Conservation (phyloP, 208 protist genomes). For the Lotmaria passim region DNA sequence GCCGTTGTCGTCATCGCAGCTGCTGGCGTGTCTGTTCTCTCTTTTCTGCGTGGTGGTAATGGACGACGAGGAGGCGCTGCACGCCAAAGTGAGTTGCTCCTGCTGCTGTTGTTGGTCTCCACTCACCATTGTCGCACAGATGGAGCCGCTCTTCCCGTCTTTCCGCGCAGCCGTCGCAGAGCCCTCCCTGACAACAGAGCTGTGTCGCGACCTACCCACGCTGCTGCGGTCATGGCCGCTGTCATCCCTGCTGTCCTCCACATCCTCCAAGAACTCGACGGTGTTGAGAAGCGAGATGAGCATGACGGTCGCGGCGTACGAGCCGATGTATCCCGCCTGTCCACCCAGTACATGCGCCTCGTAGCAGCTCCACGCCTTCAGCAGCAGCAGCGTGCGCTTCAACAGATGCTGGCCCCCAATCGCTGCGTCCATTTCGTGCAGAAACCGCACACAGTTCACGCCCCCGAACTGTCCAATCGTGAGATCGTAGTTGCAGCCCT, state of each 20-base stretch:
- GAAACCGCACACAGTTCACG: slow-evolving; percentile 88
- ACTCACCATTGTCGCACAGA: no score
- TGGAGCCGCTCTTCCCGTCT: no score
- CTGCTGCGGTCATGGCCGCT: neutral
- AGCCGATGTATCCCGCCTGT: slow-evolving; percentile 88
- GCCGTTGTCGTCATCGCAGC: no score
- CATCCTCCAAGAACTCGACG: slow-evolving; percentile 86
- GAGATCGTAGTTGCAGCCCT: slow-evolving; percentile 88
- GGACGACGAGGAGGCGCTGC: no score
- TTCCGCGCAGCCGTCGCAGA: no score
- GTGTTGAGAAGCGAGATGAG: slow-evolving; percentile 91
- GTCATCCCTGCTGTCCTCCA: slow-evolving; percentile 16
- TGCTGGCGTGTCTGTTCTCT: no score
- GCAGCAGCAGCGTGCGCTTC: slow-evolving; percentile 88
- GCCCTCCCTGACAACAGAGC: no score
- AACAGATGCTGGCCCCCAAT: slow-evolving; percentile 87
- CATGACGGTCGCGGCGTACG: slow-evolving; percentile 91
- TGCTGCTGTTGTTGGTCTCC: no score
- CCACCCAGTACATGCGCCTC: slow-evolving; percentile 91
- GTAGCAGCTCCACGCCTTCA: slow-evolving; percentile 93
- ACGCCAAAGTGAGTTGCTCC: no score
- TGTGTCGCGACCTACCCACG: neutral
- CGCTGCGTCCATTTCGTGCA: slow-evolving; percentile 85
- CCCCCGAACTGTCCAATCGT: slow-evolving; percentile 90
- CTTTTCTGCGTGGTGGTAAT: no score